Base-by-base conservation (phyloP, 2,329 filamentous ascomycete species). In the Periglandula ipomoeae region DNA sequence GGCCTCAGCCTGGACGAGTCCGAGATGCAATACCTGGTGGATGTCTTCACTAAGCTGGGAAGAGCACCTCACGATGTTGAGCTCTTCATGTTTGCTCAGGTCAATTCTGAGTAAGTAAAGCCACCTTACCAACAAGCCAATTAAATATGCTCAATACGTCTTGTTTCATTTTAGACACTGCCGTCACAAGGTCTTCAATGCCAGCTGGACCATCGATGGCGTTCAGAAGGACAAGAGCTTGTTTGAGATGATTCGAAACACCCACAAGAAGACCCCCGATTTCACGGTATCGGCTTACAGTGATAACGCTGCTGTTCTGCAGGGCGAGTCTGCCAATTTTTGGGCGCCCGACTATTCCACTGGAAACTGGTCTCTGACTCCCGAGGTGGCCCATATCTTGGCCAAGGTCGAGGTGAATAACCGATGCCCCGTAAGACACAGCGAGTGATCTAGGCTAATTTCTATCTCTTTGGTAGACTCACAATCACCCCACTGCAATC, bases 1-100 rank as follows among this genome's bases (percentile, higher is more conserved):
- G 93, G 93, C 2, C 76, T 98, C 53, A 90, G 89, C 17, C 77
- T 98, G 50, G 91, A 97, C 64, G 76, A 82, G 50, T 84, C 84
- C 8, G 90, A 98, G 65, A 94, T 97, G 65, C 84, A 95, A 51
- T 97, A 98, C 62, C 76, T 98, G 35, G 87, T 95, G n/a, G 82
- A 89, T 46, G 59, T 61, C 30, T 65, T 64, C 51, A 59, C 57
- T 46, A 57, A 57, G 42, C 61, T 65, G 17, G 78, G 81, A 53
- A 72, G 82, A 34, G 72, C 78, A 44, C 88, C 88, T 1, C 84
- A 89, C 52, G 93, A 97, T 64, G 87, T 97, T 40, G 93, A 98
- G 70, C 76, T 97, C 20, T 97, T 97, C 75, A 97, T 97, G 93
- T 98, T 97, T 66, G 91, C 91, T 15, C 93, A 98, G 70, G 91